A percentile compares a stretch with the other conserved stretches of the same genome.
Conservation (phyloP, 2,329 filamentous ascomycete genomes). For the Ascochyta lentis region DNA sequence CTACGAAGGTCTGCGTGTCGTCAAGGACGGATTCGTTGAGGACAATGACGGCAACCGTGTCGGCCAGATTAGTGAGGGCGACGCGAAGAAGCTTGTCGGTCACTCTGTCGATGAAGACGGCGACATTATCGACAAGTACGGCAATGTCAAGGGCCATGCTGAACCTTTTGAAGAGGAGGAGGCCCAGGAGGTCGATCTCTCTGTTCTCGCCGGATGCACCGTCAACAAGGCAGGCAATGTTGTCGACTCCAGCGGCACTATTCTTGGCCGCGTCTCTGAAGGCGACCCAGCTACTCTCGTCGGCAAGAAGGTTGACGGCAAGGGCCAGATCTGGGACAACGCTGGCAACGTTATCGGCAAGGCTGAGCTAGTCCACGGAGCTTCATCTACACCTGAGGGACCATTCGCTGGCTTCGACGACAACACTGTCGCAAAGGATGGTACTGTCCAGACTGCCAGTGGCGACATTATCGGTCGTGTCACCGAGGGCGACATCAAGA, state of each 20-base stretch:
- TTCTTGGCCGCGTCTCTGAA: conserved; percentile 64
- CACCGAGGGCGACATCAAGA: conserved; percentile 59
- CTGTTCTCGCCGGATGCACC: conserved; percentile 65
- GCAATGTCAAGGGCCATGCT: conserved; percentile 65
- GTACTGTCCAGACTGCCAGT: conserved; percentile 57
- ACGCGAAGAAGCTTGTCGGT: conserved; percentile 74
- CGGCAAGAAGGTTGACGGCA: conserved; percentile 67
- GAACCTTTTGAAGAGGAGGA: conserved; percentile 62
- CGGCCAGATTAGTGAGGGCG: conserved; percentile 73
- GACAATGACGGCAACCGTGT: conserved; percentile 80
- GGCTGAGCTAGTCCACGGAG: conserved; percentile 63
- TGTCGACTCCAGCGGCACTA: conserved; percentile 64
- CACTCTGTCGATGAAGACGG: conserved; percentile 81
- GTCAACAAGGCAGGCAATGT: conserved; percentile 70
- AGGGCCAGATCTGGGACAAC: conserved; percentile 70
- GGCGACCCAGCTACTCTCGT: conserved; percentile 64
- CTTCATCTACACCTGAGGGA: conserved; percentile 59
- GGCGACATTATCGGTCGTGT: conserved; percentile 58
- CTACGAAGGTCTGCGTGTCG: conserved; percentile 68
- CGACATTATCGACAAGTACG: conserved; percentile 80
- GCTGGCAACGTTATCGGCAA: conserved; percentile 66
- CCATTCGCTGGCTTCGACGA: conserved; percentile 67
- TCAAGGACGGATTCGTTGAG: conserved; percentile 74
- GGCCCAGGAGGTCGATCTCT: conserved; percentile 61
- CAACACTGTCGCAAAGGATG: conserved; percentile 64